Evolutionary conservation across 2,329 filamentous ascomycete species (phyloP).

Genomic region (Aspergillus brunneoviolaceus): DNA sequence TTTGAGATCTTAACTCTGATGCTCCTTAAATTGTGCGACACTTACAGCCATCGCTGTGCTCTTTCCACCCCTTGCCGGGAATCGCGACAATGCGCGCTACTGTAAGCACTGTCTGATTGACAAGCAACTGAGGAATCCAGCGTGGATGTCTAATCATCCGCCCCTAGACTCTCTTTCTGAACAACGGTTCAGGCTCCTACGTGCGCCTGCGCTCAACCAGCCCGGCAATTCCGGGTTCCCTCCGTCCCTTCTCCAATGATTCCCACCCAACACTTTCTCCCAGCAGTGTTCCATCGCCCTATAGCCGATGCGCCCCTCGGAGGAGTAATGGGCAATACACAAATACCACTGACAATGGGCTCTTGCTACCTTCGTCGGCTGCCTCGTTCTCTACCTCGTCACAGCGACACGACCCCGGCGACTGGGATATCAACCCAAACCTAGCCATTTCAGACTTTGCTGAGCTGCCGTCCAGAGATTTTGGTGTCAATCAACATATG

Average conservation of each 20-base stretch:
- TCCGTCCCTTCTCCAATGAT: constrained; percentile 34
- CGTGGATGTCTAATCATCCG: constrained; percentile 6
- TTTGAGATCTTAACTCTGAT: constrained; percentile 19
- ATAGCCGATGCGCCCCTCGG: constrained; percentile 19
- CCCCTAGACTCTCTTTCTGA: constrained; percentile 25
- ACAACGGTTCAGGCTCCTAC: constrained; percentile 22
- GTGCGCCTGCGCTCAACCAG: constrained; percentile 22
- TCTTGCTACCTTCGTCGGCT: constrained; percentile 20
- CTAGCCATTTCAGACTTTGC: constrained; percentile 71
- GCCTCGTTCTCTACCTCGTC: constrained; percentile 36
- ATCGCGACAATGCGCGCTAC: constrained; percentile 30
- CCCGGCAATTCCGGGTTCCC: constrained; percentile 20
- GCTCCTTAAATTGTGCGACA: constrained; percentile 16
- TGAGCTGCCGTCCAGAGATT: constrained; percentile 73
- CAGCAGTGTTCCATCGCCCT: constrained; percentile 15
- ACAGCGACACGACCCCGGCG: constrained; percentile 38
- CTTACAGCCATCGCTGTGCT: constrained; percentile 25
- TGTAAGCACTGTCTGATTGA: constrained; percentile 22
- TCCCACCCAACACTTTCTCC: constrained; percentile 19
- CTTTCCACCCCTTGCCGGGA: constrained; percentile 21
- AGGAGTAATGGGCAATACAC: constrained; percentile 16
- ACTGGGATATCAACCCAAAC: constrained; percentile 76
- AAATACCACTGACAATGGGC: constrained; percentile 13
- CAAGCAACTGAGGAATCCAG: background rate
- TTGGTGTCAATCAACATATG: constrained; percentile 96